A percentile compares a stretch with the other conserved stretches of the same genome.
These are phyloP conservation scores for Cephaloascus fragrans DNA, from an alignment of 805 yeast genomes.

Conservation along the genomic window DNA sequence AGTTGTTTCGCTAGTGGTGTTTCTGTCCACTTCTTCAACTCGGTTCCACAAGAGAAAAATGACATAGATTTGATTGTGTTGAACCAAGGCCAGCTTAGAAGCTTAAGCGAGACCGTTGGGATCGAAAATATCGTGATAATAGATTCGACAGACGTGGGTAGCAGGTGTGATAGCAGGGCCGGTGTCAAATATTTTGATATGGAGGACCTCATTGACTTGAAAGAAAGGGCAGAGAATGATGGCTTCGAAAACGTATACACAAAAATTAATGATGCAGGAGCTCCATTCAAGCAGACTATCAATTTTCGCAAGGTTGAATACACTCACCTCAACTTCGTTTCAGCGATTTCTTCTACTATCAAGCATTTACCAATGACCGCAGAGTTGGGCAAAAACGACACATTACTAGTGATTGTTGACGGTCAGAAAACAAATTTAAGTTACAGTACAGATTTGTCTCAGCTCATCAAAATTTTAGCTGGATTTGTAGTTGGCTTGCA, in stretches of 20 bases:
- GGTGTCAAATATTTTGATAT: no score
- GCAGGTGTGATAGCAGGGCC: no score
- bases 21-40: conserved; percentile 28
- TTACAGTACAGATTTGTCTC: conserved; percentile 10
- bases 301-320: conserved; percentile 16
- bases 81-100: conserved; percentile 10
- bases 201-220: conserved; percentile 6
- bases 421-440: conserved; percentile 2
- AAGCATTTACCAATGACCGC: conserved; percentile 34
- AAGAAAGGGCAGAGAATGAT: conserved; percentile 10
- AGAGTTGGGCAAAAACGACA: conserved; percentile 18
- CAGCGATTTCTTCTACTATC: conserved; percentile 41
- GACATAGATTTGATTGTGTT: conserved; percentile 20
- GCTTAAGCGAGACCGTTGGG: conserved; percentile 14
- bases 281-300: background rate
- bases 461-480: conserved; percentile 26
- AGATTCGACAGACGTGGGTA: conserved; percentile 6
- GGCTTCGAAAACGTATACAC: conserved; percentile 14
- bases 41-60: conserved; percentile 14
- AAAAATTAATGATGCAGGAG: conserved; percentile 14
- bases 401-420: conserved; percentile 7
- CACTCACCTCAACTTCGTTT: conserved; percentile 42
- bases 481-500: conserved; percentile 24
- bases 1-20: conserved; percentile 35
- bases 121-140: conserved; percentile 21